Base-by-base conservation (phyloP, 2,329 filamentous ascomycete genomes). In the Fusarium tricinctum region DNA sequence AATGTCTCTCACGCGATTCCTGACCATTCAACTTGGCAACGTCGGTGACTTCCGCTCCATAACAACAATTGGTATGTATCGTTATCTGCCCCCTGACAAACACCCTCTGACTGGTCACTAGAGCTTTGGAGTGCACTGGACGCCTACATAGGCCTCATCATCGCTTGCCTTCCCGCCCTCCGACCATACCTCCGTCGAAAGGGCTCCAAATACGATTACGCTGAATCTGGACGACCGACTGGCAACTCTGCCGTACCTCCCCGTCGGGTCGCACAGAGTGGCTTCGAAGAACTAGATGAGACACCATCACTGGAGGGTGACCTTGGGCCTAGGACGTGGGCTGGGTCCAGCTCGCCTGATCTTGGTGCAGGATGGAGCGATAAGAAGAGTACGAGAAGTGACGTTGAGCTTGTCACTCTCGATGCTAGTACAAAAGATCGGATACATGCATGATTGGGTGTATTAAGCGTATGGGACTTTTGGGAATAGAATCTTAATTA, bases 41-140 rank as follows among this genome's bases (percentile, higher is more conserved):
- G 17, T 40, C 2, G 54, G 66, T 1, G 42, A 58, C 4, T 63
- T 68, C 9, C 30, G 58, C 8, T 58, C 70, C 2, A 68, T 73
- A 8, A 73, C 69, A 33, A 58, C 62, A 4, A 42, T 70, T 4
- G 58, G 71, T 67, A 42, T 52, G 58, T 46, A 4, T 3, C 10
- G 15, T 3, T 2, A 2, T 13, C 7, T n/a, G 2, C 6, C 23
- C 30, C 30, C 14, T 3, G 3, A 7, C n/a, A 17, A 14, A 30
- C 14, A 2, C 5, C 2, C 26, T 17, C 28, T 49, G 7, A 63
- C 20, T 5, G 0, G 4, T 3, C 9, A 3, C 7, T 3, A 73
- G 68, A 60, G 26, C 33, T 73, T 2, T 73, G 71, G 67, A 69
- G 67, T 14, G 35, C 50, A 5, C 55, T 73, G 6, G 71, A 73